Base-by-base conservation (phyloP, 2,329 filamentous ascomycete species). In the Microascus cirrosus region DNA sequence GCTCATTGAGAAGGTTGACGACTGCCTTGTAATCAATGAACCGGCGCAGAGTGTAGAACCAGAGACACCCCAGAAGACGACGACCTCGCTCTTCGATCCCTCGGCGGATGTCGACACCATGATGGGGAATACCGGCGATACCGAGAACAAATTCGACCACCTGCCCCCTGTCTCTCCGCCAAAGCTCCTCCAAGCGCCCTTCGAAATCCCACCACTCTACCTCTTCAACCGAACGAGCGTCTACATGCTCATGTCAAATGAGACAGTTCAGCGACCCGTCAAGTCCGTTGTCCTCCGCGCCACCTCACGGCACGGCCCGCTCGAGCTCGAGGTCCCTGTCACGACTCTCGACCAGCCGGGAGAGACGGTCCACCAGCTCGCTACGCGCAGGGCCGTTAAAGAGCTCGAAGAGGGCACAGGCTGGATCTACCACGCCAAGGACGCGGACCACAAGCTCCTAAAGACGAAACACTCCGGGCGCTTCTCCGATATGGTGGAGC, bases 391-490 rank as follows among this genome's bases (percentile, higher is more conserved):
- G 66, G 83, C 83, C 2, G 75, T 86, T 18, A 74, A 81, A 53
- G 87, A 90, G 61, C 77, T 91, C 0, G 86, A 91, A 68, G 80
- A 88, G 66, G 81, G 82, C 0, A 77, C 84, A 25, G 86, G 87
- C 13, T 90, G 87, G 84, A 70, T 86, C 39, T 70, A 69, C 53
- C 70, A 83, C 18, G 75, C 76, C 11, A 81, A 76, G 59, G 73
- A 77, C 18, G 60, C 66, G 0, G 67, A 70, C 2, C 76, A 76
- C 1, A 69, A 71, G 6, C 64, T 71, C 0, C 65, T 84, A 20
- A 77, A 76, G 45, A 69, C 80, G 5, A 69, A 73, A 54, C 72
- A 78, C 50, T 67, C 74, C 3, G 74, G 74, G 18, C 76, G 74
- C 3, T 85, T 85, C 65, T 68, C 76, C 13, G 78, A 83, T 53